A percentile compares a stretch with the other conserved stretches of the same genome.
Evolutionary conservation across 192 early-diverging fungal genomes (phyloP).

Genomic region (Coemansia sp.): DNA sequence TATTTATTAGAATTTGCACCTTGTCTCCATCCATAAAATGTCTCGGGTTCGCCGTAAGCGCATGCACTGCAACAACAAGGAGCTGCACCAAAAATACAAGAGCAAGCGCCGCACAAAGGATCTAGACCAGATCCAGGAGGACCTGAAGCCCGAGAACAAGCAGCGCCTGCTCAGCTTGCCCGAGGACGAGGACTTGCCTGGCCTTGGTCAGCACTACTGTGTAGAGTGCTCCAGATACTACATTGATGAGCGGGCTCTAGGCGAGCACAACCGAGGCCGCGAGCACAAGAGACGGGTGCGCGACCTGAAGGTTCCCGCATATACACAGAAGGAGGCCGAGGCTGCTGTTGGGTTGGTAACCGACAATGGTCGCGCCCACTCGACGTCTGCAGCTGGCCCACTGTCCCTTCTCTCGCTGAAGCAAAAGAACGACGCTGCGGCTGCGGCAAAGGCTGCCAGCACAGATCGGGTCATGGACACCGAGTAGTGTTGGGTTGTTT

Average conservation of each 20-base stretch:
- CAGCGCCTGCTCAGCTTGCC: constrained; percentile 60
- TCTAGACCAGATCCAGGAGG: constrained; percentile 93
- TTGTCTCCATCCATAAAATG: constrained; percentile 16
- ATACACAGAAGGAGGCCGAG: constrained; percentile 88
- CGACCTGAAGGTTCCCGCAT: constrained; percentile 73
- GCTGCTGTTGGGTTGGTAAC: constrained; percentile 63
- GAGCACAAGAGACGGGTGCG: constrained; percentile 85
- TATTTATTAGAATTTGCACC: neutral
- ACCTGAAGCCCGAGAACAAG: constrained; percentile 72
- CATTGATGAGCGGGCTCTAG: constrained; percentile 59
- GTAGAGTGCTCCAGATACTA: constrained; percentile 78
- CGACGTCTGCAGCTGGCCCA: constrained; percentile 17
- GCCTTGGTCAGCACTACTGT: constrained; percentile 90
- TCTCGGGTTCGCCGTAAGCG: constrained; percentile 47
- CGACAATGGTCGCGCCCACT: constrained; percentile 52
- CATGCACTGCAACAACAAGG: constrained; percentile 58
- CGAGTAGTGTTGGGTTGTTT: neutral
- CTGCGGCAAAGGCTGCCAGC: constrained; percentile 8
- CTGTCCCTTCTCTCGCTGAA: constrained; percentile 38
- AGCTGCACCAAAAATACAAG: constrained; percentile 76
- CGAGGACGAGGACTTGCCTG: constrained; percentile 83
- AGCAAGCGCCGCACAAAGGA: constrained; percentile 87
- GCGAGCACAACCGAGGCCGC: constrained; percentile 72
- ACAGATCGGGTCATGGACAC: constrained; percentile 8
- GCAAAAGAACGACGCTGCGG: constrained; percentile 22